Evolutionary conservation across 2,329 filamentous ascomycete genomes (phyloP).

Genomic region (Neobulgaria alba): DNA sequence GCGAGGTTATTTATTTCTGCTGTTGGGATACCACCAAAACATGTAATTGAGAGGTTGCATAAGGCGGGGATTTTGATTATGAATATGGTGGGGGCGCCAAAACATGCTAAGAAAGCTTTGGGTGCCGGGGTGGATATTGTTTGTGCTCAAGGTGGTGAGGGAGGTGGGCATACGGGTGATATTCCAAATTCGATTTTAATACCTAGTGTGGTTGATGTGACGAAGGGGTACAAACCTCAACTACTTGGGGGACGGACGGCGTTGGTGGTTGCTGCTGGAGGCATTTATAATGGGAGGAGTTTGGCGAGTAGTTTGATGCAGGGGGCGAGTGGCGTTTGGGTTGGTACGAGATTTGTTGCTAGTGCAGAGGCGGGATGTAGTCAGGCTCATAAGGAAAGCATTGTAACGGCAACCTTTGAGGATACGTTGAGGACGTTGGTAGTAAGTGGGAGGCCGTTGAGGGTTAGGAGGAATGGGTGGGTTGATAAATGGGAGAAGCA

Average conservation of each 20-base stretch:
- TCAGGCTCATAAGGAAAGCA: slow-evolving; percentile 73
- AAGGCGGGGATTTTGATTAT: slow-evolving; percentile 74
- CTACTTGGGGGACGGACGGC: slow-evolving; percentile 61
- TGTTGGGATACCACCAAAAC: slow-evolving; percentile 73
- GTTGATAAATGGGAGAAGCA: slow-evolving; percentile 70
- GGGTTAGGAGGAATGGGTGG: slow-evolving; percentile 77
- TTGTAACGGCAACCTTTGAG: slow-evolving; percentile 69
- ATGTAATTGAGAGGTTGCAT: slow-evolving; percentile 70
- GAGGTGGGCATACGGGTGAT: slow-evolving; percentile 86
- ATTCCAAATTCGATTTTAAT: slow-evolving; percentile 81
- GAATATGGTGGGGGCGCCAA: slow-evolving; percentile 96
- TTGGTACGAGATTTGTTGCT: slow-evolving; percentile 87
- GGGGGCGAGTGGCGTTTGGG: slow-evolving; percentile 84
- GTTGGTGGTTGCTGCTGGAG: slow-evolving; percentile 82
- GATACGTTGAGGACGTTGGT: slow-evolving; percentile 80
- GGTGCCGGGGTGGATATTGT: slow-evolving; percentile 83
- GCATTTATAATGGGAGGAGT: slow-evolving; percentile 73
- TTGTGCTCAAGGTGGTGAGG: slow-evolving; percentile 87
- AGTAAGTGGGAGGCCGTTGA: slow-evolving; percentile 69
- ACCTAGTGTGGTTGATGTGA: slow-evolving; percentile 79
- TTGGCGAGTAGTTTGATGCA: slow-evolving; percentile 79
- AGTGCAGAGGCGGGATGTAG: slow-evolving; percentile 72
- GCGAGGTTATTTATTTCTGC: slow-evolving; percentile 80
- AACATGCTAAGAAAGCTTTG: slow-evolving; percentile 82
- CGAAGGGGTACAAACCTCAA: slow-evolving; percentile 47